Base-by-base conservation (phyloP, 108 stramenopile genomes). In the Cyclotella atomus region DNA sequence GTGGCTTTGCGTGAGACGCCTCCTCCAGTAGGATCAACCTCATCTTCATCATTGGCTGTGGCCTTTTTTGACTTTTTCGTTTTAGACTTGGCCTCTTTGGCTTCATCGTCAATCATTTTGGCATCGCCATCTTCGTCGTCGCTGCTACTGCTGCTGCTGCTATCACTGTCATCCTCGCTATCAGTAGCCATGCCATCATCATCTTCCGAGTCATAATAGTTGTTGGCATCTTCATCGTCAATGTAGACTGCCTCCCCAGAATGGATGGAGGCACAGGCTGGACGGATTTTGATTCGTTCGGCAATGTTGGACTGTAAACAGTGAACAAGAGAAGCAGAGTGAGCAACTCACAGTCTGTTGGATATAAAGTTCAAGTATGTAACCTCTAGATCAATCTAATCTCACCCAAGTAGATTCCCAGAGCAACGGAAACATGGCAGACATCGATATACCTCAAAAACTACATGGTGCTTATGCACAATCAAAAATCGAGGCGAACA, bases 201-300 rank as follows among this genome's bases (percentile, higher is more conserved):
- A 59, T 75, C 72, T 65, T 81, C 79, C n/a, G 62, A 62, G 56
- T 83, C 85, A 28, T 56, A 68, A 59, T 54, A 61, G 17, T 52
- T 65, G 36, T 54, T 43, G 28, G 25, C 47, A 24, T 71, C 71
- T 32, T 75, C 41, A 41, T 68, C 54, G 36, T 61, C 47, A 55
- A 56, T 53, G 66, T 59, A 29, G 46, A 53, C 75, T 28, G 15
- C 53, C 9, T 16, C 64, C 46, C 27, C 85, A n/a, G 55, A 68
- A 2, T 45, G 66, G 54, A 89, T 41, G 34, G n/a, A 68, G n/a
- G 34, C 52, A 45, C 83, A 76, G 71, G 95, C 95, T 27, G 93
- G 83, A 19, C 69, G 68, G 43, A 96, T 74, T 43, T 64, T 47
- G 25, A 96, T 86, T 21, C 87, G 84, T 50, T 92, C 80, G 8